Evolutionary conservation across 2,329 filamentous ascomycete genomes (phyloP).

Genomic region (Claviceps digitariae): DNA sequence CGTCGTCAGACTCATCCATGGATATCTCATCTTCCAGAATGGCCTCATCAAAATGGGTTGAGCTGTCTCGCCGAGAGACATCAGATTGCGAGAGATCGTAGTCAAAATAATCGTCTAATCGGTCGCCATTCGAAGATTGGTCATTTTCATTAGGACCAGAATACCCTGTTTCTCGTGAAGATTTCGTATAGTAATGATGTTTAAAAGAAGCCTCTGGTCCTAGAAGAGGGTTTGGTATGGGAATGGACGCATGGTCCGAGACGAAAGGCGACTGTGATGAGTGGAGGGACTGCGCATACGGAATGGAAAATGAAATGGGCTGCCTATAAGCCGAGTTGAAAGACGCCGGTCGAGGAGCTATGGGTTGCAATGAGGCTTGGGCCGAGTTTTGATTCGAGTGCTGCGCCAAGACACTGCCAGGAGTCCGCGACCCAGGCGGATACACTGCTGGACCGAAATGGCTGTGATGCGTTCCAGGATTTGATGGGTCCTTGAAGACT

Average conservation of each 20-base stretch:
- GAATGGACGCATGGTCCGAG: slow-evolving; percentile 2
- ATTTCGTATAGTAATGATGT: slow-evolving; percentile 1
- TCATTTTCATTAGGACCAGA: slow-evolving; percentile 4
- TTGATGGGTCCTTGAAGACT: slow-evolving; percentile 57
- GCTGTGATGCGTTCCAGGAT: slow-evolving; percentile 25
- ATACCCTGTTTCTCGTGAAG: background rate
- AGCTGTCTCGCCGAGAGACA: background rate
- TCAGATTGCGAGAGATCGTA: background rate
- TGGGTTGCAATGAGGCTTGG: slow-evolving; percentile 25
- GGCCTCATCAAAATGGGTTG: background rate
- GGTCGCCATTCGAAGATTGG: slow-evolving; percentile 5
- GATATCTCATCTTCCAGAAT: slow-evolving; percentile 2
- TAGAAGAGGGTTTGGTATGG: slow-evolving; percentile 11
- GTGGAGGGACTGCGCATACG: slow-evolving; percentile 1
- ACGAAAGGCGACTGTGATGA: slow-evolving; percentile 1
- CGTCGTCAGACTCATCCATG: slow-evolving; percentile 45
- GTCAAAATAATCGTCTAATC: background rate
- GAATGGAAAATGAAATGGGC: slow-evolving; percentile 4
- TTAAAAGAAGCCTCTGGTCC: slow-evolving; percentile 3
- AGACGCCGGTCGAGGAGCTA: slow-evolving; percentile 37
- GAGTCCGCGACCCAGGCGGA: slow-evolving; percentile 24
- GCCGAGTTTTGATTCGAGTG: slow-evolving; percentile 22
- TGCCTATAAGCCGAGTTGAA: slow-evolving; percentile 13
- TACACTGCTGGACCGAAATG: slow-evolving; percentile 29
- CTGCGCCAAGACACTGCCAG: slow-evolving; percentile 10